Percentiles rank a stretch among this genome's conserved stretches.
Conservation (phyloP, 78 protist genomes). For the Isochrysis galbana region DNA sequence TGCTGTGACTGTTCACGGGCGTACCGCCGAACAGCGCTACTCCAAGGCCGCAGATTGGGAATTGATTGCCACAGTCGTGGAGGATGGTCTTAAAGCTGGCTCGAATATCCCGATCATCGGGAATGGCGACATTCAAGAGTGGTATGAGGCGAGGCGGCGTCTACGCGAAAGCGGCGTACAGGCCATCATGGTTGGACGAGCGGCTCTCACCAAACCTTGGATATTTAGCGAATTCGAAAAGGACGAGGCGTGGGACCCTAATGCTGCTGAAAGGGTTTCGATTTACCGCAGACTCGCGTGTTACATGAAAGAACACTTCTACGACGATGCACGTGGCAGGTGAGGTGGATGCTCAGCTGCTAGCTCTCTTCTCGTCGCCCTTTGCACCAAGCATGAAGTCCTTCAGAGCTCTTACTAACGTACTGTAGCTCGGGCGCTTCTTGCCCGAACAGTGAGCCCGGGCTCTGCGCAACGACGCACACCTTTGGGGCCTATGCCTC, state of each 20-base stretch:
- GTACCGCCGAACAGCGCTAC: conserved; percentile 85
- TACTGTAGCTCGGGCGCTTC: no score
- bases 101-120: background rate
- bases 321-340: conserved; percentile 1
- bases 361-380: no score
- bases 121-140: conserved; percentile 89
- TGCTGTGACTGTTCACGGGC: conserved; percentile 70
- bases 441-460: no score
- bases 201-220: conserved; percentile 98
- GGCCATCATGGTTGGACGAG: background rate
- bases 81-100: background rate
- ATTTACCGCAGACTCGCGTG: background rate
- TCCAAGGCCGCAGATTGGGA: conserved; percentile 89
- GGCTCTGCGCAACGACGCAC: no score
- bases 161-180: background rate
- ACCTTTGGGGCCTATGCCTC: no score
- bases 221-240: conserved; percentile 95
- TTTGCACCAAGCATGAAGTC: no score
- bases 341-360: no score
- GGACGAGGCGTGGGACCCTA: conserved; percentile 82
- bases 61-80: conserved; percentile 56
- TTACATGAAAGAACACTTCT: conserved; percentile 9
- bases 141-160: conserved; percentile 48
- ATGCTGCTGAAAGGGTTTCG: conserved; percentile 82
- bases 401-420: no score